Base-by-base conservation (phyloP, 805 yeast species). In the Maudiozyma serrabonitensis region DNA sequence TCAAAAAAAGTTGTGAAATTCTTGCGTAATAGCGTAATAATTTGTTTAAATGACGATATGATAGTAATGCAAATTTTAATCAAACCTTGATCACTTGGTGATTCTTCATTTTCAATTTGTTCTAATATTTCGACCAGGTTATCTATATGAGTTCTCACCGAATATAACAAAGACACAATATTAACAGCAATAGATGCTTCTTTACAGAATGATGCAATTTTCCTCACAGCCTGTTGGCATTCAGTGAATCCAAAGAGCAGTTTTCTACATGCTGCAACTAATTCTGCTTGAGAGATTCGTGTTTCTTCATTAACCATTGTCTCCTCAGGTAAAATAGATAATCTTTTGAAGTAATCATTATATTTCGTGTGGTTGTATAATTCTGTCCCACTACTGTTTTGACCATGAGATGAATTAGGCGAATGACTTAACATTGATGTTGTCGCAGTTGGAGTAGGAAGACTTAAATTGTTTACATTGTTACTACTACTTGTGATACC, bases 181-280 rank as follows among this genome's bases (percentile, higher is more conserved):
- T 75, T 79, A 28, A 75, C 74, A 3, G 80, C 74, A 1, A 79
- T 67, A 25, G 75, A 70, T 51, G 78, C 78, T 50, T 80, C 84
- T 13, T 70, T 64, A 52, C 84, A 80, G 52, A 79, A 80, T 0
- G 81, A 75, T 7, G 81, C 73, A 49, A 81, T 72, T 49, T 80
- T 70, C 54, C 81, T 69, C 9, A 82, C 69, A 4, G 79, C 76
- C 35, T 80, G 75, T 53, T 81, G 87, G 39, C 83, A 72, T 59
- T 83, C 87, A 42, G 82, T 78, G 49, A 81, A 75, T 2, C 85
- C 71, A 59, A 80, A 81, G 11, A 81, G 60, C 12, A 84, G 62
- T 55, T 82, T 84, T 50, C 86, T 69, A n/a, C 83, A 75, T 13
- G 68, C 60, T 6, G 64, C 53, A 4, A 66, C 58, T 7, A 67